Evolutionary conservation across 106 monocot genomes (phyloP), one percentile per base, ranked within the genome.

Genomic region (Apostasia shenzhenica): DNA sequence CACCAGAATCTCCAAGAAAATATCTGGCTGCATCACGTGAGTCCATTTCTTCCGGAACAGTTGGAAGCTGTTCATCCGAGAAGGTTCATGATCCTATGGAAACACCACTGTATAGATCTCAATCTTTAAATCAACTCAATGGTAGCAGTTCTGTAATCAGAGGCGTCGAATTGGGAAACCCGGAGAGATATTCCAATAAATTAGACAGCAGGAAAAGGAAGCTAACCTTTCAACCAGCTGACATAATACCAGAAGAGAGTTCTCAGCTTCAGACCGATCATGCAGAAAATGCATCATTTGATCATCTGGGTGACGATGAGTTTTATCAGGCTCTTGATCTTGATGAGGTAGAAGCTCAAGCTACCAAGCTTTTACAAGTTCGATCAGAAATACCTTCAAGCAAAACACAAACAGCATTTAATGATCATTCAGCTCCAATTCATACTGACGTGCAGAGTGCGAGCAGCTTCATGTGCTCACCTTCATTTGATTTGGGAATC

Each of bases 321-420:
- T 93, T 99, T 61, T 99, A 85, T 59, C 62, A 76, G 79, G 68
- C 73, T 40, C 70, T 99, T 56, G 92, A 99, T 85, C 82, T 99
- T 66, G 97, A 97, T 82, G 82, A 82, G 71, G 66, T 99, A 14
- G 97, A 99, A 72, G 87, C 78, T 71, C 86, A 99, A 69, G 97
- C 97, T 41, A 70, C 92, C 11, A 76, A 86, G 47, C 63, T 83
- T 52, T 55, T 89, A 58, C 85, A 70, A 69, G 52, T 59, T 42
- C 89, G 78, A 59, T 53, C 86, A 49, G 63, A 74, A 40, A 6
- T 44, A 14, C 57, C 70, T 1, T 52, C 69, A 14, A 64, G 11
- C 2, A 47, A 41, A 6, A 64, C 45, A 48, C 52, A 40, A n/a
- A 13, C 43, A 8, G 9, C 43, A 38, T 14, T 52, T 50, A 65